phyloP scores from a whole-genome alignment of 2,329 filamentous ascomycete genomes.

The Sordariomycetes sp. region DNA sequence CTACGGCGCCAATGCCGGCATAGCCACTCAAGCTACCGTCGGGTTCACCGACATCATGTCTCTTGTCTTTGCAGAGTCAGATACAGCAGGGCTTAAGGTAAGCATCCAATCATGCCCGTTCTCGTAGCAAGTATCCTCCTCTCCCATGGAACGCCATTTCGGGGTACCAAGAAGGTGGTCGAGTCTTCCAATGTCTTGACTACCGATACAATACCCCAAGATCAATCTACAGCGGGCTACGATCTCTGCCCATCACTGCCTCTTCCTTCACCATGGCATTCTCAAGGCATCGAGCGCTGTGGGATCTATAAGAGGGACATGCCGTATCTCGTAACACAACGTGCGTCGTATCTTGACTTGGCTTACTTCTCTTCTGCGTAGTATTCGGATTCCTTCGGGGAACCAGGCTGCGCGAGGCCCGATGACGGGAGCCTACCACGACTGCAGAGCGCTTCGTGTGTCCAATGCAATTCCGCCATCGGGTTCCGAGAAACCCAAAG shows the following conservation, averaged over 20 bases:
- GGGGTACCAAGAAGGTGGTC: constrained; percentile 50
- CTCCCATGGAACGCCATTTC: not conserved
- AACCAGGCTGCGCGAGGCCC: not conserved
- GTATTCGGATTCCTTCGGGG: constrained; percentile 19
- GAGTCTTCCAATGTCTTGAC: constrained; percentile 39
- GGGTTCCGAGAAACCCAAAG: constrained; percentile 32
- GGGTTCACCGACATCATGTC: constrained; percentile 74
- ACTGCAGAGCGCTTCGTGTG: constrained; percentile 18
- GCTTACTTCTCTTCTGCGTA: constrained; percentile 13
- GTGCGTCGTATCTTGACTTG: not conserved
- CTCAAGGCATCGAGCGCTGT: constrained; percentile 31
- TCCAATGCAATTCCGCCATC: constrained; percentile 27
- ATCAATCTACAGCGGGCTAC: constrained; percentile 22
- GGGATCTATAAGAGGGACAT: constrained; percentile 39
- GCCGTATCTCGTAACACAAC: not conserved
- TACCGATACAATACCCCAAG: constrained; percentile 60
- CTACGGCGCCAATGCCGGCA: constrained; percentile 69
- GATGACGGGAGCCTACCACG: not conserved
- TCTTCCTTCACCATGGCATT: constrained; percentile 29
- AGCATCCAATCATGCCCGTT: constrained; percentile 9
- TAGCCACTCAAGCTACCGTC: constrained; percentile 50
- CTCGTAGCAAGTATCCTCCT: not conserved
- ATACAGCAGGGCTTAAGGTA: constrained; percentile 40
- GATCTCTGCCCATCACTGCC: constrained; percentile 11
- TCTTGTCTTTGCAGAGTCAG: constrained; percentile 54